Percentiles rank a stretch among this genome's conserved stretches.
phyloP scores from a whole-genome alignment of 2,329 filamentous ascomycete species.

The Fusarium sterilihyphosum region DNA sequence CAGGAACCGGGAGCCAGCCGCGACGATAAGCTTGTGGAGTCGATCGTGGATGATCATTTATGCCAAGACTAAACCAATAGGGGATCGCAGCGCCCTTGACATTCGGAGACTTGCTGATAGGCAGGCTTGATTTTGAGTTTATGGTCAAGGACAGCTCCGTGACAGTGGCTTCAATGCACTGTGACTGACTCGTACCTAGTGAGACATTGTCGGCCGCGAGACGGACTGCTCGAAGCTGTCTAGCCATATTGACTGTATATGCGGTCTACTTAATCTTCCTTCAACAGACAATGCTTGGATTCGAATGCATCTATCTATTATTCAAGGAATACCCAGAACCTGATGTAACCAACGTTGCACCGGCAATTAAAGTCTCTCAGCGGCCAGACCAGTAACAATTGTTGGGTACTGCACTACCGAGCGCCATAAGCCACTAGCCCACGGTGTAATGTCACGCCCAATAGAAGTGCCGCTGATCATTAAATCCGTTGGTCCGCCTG shows the following conservation, averaged over 20 bases:
- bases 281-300: no score
- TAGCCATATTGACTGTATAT: no score
- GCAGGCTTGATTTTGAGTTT: background rate
- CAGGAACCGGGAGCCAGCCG: accelerated
- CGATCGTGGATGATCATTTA: accelerated
- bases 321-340: background rate
- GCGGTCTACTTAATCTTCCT: no score
- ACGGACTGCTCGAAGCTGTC: accelerated
- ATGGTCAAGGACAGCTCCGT: background rate
- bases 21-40: background rate
- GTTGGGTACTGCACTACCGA: background rate
- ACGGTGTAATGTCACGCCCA: background rate
- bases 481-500: background rate
- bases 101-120: background rate
- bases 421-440: background rate
- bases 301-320: no score
- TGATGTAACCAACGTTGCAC: background rate
- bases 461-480: background rate
- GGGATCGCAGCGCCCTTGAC: accelerated
- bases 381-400: background rate
- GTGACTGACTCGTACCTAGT: background rate
- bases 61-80: accelerated
- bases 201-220: background rate
- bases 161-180: background rate
- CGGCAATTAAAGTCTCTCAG: background rate